Evolutionary conservation across 805 yeast species (phyloP).

Genomic region (Ogataea wickerhamii): DNA sequence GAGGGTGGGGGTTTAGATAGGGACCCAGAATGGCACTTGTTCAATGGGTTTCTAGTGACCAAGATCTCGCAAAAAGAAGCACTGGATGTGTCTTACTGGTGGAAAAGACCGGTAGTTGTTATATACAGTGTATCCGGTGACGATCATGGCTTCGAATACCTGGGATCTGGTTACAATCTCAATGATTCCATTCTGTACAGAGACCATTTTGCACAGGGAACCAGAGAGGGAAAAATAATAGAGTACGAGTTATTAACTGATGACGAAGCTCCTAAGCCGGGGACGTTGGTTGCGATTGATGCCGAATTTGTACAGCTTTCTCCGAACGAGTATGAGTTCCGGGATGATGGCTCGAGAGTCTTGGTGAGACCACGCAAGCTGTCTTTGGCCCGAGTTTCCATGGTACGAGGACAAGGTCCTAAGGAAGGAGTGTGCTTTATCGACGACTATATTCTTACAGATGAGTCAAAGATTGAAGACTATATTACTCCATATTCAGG

Average conservation of each 20-base stretch:
- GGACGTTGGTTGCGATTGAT: conserved; percentile 85
- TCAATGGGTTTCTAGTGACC: conserved; percentile 87
- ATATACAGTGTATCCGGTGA: conserved; percentile 55
- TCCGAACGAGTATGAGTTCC: conserved; percentile 76
- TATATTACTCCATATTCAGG: conserved; percentile 91
- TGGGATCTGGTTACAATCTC: conserved; percentile 49
- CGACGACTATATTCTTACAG: conserved; percentile 85
- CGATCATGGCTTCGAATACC: conserved; percentile 40
- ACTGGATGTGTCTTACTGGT: conserved; percentile 61
- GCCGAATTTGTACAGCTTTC: conserved; percentile 90
- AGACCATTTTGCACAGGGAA: conserved; percentile 70
- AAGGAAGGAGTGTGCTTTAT: conserved; percentile 74
- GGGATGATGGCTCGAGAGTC: conserved; percentile 64
- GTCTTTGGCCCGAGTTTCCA: conserved; percentile 87
- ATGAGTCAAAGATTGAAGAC: conserved; percentile 62
- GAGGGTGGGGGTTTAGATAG: conserved; percentile 17
- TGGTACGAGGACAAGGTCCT: conserved; percentile 68
- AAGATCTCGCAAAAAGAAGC: conserved; percentile 76
- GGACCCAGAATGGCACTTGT: conserved; percentile 80
- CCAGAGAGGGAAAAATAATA: conserved; percentile 51
- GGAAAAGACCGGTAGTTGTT: conserved; percentile 81
- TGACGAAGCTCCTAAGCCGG: conserved; percentile 69
- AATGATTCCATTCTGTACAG: conserved; percentile 65
- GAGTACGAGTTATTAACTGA: conserved; percentile 68
- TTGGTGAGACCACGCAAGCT: conserved; percentile 71